Evolutionary conservation across 1,284 basidiomycete species (phyloP).

Genomic region (Rhodotorula sp.): DNA sequence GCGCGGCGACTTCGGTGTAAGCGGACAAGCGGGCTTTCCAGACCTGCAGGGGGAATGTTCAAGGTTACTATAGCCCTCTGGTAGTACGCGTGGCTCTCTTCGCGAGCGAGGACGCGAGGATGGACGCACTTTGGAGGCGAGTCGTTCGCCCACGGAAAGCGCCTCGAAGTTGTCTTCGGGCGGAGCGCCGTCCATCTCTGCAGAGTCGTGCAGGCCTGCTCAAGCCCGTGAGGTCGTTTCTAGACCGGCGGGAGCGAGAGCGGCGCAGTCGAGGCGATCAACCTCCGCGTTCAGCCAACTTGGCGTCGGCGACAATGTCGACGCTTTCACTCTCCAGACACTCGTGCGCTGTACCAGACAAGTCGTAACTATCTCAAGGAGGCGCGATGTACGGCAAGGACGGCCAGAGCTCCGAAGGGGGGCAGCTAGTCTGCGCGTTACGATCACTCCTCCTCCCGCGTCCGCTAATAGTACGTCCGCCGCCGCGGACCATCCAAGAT

Average conservation of each 20-base stretch:
- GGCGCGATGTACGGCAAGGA: no score
- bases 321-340: no score
- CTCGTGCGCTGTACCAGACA: no score
- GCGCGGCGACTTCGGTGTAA: constrained; percentile 84
- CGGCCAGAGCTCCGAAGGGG: no score
- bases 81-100: no score
- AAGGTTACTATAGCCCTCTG: no score
- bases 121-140: constrained; percentile 70
- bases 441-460: no score
- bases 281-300: background rate
- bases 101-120: background rate
- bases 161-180: constrained; percentile 92
- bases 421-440: background rate
- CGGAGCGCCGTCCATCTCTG: constrained; percentile 56
- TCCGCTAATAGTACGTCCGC: background rate
- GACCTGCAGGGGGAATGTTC: constrained; percentile 57
- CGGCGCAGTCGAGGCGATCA: background rate
- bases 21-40: constrained; percentile 97
- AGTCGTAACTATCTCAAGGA: no score
- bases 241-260: background rate
- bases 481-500: background rate
- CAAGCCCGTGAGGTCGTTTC: no score
- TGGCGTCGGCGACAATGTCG: no score
- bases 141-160: constrained; percentile 77
- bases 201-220: no score